A percentile compares a stretch with the other conserved stretches of the same genome.
Evolutionary conservation across 768 basidiomycete species (phyloP).

Genomic region (Boletales sp.): DNA sequence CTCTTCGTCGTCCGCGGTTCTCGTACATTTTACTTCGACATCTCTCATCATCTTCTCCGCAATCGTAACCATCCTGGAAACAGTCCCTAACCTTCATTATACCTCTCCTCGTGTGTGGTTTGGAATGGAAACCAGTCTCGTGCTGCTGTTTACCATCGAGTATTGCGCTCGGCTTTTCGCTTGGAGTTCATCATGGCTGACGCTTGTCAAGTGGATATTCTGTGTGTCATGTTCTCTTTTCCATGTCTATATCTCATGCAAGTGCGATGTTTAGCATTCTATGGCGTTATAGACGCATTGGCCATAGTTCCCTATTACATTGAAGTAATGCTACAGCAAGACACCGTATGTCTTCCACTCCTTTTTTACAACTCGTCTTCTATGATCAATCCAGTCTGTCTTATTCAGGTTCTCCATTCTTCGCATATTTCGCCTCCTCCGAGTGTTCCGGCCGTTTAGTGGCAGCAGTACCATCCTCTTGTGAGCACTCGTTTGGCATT

Average conservation of each 20-base stretch:
- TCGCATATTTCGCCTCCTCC: slow-evolving; percentile 81
- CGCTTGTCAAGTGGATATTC: slow-evolving; percentile 59
- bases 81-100: slow-evolving; percentile 71
- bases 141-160: slow-evolving; percentile 84
- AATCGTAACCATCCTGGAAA: slow-evolving; percentile 73
- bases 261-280: slow-evolving; percentile 53
- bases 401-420: slow-evolving; percentile 90
- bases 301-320: slow-evolving; percentile 89
- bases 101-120: slow-evolving; percentile 76
- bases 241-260: neutral
- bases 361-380: neutral
- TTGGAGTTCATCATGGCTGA: slow-evolving; percentile 67
- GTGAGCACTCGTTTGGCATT: slow-evolving; percentile 39
- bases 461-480: slow-evolving; percentile 80
- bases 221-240: slow-evolving; percentile 42
- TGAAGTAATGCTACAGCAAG: slow-evolving; percentile 77
- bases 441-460: slow-evolving; percentile 88
- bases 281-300: slow-evolving; percentile 80
- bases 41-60: slow-evolving; percentile 72
- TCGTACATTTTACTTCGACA: slow-evolving; percentile 69
- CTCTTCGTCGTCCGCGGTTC: slow-evolving; percentile 71
- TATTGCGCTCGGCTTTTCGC: slow-evolving; percentile 70
- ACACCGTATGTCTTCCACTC: slow-evolving; percentile 58
- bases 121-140: slow-evolving; percentile 80
- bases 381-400: slow-evolving; percentile 51